Evolutionary conservation across 139 green algal species (phyloP).

Genomic region (Coelastrella sp.): DNA sequence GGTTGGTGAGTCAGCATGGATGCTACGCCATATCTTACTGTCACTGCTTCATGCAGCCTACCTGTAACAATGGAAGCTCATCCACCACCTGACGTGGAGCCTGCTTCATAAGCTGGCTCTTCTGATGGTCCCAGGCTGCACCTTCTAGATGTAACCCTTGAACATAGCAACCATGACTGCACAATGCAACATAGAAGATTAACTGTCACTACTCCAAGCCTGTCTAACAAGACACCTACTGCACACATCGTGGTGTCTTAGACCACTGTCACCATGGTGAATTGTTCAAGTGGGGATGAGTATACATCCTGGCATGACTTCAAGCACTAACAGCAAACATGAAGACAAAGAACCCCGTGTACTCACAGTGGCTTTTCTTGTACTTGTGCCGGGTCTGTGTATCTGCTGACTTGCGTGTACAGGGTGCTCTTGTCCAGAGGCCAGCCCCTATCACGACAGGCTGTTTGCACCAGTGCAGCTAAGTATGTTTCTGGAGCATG

Average conservation of each 20-base stretch:
- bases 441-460: conserved; percentile 86
- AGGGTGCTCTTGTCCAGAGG: conserved; percentile 86
- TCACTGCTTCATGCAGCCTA: background rate
- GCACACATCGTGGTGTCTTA: background rate
- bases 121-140: conserved; percentile 79
- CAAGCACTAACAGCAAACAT: too few species aligned
- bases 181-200: background rate
- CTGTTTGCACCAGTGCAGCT: conserved; percentile 86
- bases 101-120: conserved; percentile 68
- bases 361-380: conserved; percentile 52
- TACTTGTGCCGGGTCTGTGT: conserved; percentile 56
- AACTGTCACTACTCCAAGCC: background rate
- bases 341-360: too few species aligned
- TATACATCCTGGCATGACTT: too few species aligned
- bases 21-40: too few species aligned
- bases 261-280: background rate
- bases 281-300: background rate
- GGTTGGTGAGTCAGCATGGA: too few species aligned
- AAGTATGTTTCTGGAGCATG: conserved; percentile 92
- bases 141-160: conserved; percentile 88
- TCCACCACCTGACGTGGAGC: conserved; percentile 78
- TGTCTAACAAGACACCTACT: too few species aligned
- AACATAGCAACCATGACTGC: conserved; percentile 82
- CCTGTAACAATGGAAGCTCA: conserved; percentile 83
- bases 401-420: conserved; percentile 84